These are phyloP conservation scores for Stephanodiscus triporus DNA, from an alignment of 108 stramenopile genomes.

Conservation along the genomic window DNA sequence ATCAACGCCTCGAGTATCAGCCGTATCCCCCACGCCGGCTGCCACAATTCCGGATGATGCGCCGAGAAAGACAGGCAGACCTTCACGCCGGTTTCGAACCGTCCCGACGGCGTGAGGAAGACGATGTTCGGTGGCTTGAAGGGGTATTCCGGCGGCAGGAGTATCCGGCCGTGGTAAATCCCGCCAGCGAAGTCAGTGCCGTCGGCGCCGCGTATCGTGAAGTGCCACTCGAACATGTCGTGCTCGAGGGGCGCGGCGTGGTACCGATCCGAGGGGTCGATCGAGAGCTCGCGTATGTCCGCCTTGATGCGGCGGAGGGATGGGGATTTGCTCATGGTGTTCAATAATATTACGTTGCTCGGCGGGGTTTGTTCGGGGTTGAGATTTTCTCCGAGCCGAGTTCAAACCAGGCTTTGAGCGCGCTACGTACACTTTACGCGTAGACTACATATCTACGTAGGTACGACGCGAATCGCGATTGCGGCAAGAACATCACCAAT, in stretches of 20 bases:
- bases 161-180: constrained; percentile 95
- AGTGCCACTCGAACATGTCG: constrained; percentile 94
- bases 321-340: constrained; percentile 79
- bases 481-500: too few species aligned
- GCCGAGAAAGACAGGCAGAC: constrained; percentile 95
- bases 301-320: constrained; percentile 86
- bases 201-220: constrained; percentile 95
- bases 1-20: constrained; percentile 97
- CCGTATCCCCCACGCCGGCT: constrained; percentile 91
- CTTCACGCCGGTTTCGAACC: constrained; percentile 95
- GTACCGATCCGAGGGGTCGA: constrained; percentile 94
- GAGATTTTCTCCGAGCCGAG: too few species aligned
- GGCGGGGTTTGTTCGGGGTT: too few species aligned
- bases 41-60: constrained; percentile 98
- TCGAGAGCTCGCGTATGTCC: constrained; percentile 93
- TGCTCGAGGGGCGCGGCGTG: constrained; percentile 89
- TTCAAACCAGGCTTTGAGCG: too few species aligned
- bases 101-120: constrained; percentile 94
- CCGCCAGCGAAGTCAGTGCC: constrained; percentile 92
- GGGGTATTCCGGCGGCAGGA: constrained; percentile 62
- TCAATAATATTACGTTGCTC: too few species aligned
- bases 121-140: constrained; percentile 97
- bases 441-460: too few species aligned
- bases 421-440: too few species aligned
- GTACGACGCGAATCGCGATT: too few species aligned